These are phyloP conservation scores for Phytophthora syringae DNA, from an alignment of 352 stramenopile genomes.

Conservation along the genomic window DNA sequence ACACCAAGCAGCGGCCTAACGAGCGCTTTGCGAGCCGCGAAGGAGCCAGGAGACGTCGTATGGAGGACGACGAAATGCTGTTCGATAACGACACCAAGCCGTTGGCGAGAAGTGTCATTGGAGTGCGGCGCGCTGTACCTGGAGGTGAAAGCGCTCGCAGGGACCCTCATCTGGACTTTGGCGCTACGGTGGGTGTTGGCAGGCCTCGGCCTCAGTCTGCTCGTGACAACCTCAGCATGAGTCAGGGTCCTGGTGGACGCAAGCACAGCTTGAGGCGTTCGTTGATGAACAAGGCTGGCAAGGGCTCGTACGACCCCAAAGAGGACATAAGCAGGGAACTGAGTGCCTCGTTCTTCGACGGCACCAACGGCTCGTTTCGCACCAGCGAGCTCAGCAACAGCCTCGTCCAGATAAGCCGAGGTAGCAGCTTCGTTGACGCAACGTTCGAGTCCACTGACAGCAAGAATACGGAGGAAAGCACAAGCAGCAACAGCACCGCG, in stretches of 20 bases:
- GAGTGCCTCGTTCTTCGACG: constrained; percentile 46
- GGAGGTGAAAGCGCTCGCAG: constrained; percentile 11
- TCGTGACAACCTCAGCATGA: constrained; percentile 33
- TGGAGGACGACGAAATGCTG: constrained; percentile 39
- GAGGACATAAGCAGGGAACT: constrained; percentile 41
- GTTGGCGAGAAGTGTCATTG: constrained; percentile 41
- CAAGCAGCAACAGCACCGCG: constrained; percentile 30
- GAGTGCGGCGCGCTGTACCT: constrained; percentile 30
- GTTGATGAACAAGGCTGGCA: constrained; percentile 28
- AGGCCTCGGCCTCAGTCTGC: constrained; percentile 6
- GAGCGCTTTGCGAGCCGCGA: constrained; percentile 18
- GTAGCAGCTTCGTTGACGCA: constrained; percentile 36
- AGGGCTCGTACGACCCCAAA: constrained; percentile 32
- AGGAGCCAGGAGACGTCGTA: constrained; percentile 22
- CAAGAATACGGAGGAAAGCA: constrained; percentile 30
- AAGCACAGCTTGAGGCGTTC: constrained; percentile 28
- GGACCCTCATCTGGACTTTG: constrained; percentile 26
- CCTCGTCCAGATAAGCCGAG: constrained; percentile 32
- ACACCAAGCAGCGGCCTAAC: constrained; percentile 34
- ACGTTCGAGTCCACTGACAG: constrained; percentile 26
- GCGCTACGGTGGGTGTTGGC: constrained; percentile 19
- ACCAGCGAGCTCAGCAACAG: constrained; percentile 38
- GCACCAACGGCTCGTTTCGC: constrained; percentile 37
- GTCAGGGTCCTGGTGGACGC: constrained; percentile 28
- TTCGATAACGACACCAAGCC: constrained; percentile 42